Evolutionary conservation across 495 filamentous ascomycete genomes (phyloP).

Genomic region (Rhypophila decipiens): DNA sequence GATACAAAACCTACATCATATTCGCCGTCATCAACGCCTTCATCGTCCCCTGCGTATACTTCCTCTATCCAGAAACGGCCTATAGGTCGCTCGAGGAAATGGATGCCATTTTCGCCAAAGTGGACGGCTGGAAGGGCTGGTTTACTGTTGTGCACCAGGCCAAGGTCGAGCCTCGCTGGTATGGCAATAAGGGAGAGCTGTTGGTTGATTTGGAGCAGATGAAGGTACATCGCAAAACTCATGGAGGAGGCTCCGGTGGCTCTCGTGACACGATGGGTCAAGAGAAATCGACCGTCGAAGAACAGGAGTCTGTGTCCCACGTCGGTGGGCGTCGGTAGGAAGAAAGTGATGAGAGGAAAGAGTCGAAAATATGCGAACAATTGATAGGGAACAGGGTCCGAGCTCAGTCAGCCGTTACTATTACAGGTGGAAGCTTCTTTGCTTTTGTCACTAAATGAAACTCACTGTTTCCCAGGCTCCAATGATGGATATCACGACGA

Average conservation of each 20-base stretch:
- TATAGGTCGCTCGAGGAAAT: conserved; percentile 70
- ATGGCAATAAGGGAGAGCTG: conserved; percentile 34
- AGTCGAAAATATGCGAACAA: background rate
- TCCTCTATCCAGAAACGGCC: conserved; percentile 73
- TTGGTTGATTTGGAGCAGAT: background rate
- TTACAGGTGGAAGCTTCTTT: too few species aligned
- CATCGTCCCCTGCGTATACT: conserved; percentile 64
- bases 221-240: background rate
- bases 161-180: conserved; percentile 55
- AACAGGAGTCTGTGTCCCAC: too few species aligned
- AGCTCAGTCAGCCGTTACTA: too few species aligned
- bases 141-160: conserved; percentile 59
- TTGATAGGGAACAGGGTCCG: too few species aligned
- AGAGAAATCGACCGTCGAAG: too few species aligned
- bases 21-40: conserved; percentile 72
- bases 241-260: too few species aligned
- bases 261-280: conserved; percentile 69
- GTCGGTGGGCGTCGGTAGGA: too few species aligned
- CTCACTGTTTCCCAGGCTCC: too few species aligned
- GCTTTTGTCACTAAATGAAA: too few species aligned
- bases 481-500: too few species aligned
- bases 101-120: conserved; percentile 68
- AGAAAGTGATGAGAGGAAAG: conserved; percentile 31
- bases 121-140: conserved; percentile 36
- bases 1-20: conserved; percentile 69